Evolutionary conservation across 2,329 filamentous ascomycete genomes (phyloP), one percentile per base, ranked within the genome.

Genomic region (Ramularia collo-cygni): DNA sequence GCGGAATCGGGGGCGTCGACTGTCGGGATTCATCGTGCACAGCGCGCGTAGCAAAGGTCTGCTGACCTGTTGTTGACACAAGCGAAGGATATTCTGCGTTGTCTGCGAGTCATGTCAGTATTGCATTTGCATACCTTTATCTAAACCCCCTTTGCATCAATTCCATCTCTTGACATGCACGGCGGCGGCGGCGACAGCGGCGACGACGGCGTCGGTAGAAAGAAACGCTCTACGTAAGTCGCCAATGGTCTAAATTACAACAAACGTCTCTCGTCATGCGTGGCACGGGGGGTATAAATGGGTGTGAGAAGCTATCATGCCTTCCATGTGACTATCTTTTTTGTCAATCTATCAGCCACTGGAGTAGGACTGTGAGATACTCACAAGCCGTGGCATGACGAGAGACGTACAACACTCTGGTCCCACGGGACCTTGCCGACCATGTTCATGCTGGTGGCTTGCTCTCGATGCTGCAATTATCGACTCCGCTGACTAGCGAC

Each of bases 291-390:
- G 32, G 17, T 30, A 28, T 42, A 41, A 47, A 42, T 39, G 40
- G 32, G 39, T 43, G 36, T 35, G 47, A 42, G 38, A 38, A 51
- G 45, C 43, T 46, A 41, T 49, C 37, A 34, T 43, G 46, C 42
- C 43, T 40, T 28, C 29, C 18, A 34, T 46, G 46, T 45, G 42
- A 58, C 55, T 59, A 59, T 55, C 50, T 52, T 56, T 52, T 46
- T 49, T 52, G 55, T n/a, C 54, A 57, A 56, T 54, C 57, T 59
- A 59, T 58, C 56, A 58, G 56, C 54, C 54, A 48, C 48, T 50
- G 48, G 35, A 41, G 44, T 49, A 46, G 42, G 43, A 43, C 48
- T 46, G 52, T 51, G 49, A 54, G 48, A 55, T 59, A 59, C 56
- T 55, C 58, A 59, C 56, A 59, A 52, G 43, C 42, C 48, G 47